A percentile compares a stretch with the other conserved stretches of the same genome.
phyloP scores from a whole-genome alignment of 371 early-diverging fungal genomes.

The Cokeromyces recurvatus region DNA sequence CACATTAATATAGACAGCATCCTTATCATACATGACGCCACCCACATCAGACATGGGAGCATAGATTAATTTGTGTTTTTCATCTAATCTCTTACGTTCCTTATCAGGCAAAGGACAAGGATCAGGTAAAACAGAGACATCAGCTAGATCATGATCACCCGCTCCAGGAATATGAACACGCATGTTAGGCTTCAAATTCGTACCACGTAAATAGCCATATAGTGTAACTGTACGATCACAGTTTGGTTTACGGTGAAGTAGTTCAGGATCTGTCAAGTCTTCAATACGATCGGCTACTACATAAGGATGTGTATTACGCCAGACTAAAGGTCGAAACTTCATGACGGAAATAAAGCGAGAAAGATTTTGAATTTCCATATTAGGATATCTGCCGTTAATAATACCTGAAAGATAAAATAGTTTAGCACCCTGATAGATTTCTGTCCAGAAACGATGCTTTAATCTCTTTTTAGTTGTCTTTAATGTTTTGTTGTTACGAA shows the following conservation, averaged over 20 bases:
- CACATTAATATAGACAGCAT: conserved; percentile 96
- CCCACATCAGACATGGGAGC: conserved; percentile 99
- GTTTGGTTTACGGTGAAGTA: conserved; percentile 73
- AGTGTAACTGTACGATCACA: conserved; percentile 89
- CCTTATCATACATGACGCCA: conserved; percentile 97
- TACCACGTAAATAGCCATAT: conserved; percentile 94
- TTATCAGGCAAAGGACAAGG: conserved; percentile 95
- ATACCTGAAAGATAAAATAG: conserved; percentile 94
- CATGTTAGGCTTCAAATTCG: conserved; percentile 78
- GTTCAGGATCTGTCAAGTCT: conserved; percentile 92
- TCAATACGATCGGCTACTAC: conserved; percentile 94
- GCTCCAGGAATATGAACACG: conserved; percentile 94
- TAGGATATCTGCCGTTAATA: conserved; percentile 89
- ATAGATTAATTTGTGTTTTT: conserved; percentile 92
- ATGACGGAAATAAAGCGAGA: conserved; percentile 96
- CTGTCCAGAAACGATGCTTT: conserved; percentile 98
- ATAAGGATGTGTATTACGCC: conserved; percentile 96
- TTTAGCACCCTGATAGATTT: conserved; percentile 97
- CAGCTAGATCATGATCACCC: conserved; percentile 80
- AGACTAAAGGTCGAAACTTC: conserved; percentile 95
- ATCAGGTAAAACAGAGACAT: conserved; percentile 77
- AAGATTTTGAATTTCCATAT: conserved; percentile 89
- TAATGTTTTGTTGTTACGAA: conserved; percentile 86
- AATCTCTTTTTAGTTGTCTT: conserved; percentile 88
- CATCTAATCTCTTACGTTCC: conserved; percentile 81